These are phyloP conservation scores for Xylaria sp. DNA, from an alignment of 2,329 filamentous ascomycete species.

Conservation along the genomic window DNA sequence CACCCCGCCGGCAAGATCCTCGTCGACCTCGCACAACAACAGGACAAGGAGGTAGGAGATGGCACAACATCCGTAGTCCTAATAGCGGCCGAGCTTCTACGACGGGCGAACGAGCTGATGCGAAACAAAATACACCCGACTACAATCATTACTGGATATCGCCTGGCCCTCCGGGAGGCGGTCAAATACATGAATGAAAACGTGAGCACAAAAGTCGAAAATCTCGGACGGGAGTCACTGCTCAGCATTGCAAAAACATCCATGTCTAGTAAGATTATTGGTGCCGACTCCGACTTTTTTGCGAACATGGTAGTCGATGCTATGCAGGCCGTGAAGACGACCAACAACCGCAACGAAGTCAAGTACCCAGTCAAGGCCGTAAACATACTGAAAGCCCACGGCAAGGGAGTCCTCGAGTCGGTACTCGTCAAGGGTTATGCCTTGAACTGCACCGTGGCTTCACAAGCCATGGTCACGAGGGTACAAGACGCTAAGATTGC, in stretches of 20 bases:
- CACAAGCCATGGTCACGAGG: constrained; percentile 95
- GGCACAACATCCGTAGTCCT: constrained; percentile 97
- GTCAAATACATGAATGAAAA: constrained; percentile 99
- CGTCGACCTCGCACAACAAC: constrained; percentile 95
- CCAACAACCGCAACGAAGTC: constrained; percentile 85
- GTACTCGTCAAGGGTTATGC: constrained; percentile 94
- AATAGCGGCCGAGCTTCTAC: constrained; percentile 92
- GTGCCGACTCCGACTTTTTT: constrained; percentile 94
- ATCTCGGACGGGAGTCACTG: constrained; percentile 86
- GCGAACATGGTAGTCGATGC: constrained; percentile 96
- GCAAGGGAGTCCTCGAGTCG: constrained; percentile 88
- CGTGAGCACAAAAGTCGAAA: constrained; percentile 93
- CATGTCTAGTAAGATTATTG: constrained; percentile 99
- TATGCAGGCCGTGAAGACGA: constrained; percentile 92
- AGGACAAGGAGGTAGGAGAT: constrained; percentile 98
- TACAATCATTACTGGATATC: constrained; percentile 98
- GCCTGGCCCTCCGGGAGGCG: constrained; percentile 91
- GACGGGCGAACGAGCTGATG: constrained; percentile 96
- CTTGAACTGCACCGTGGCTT: constrained; percentile 97
- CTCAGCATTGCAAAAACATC: constrained; percentile 97
- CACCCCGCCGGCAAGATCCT: constrained; percentile 98
- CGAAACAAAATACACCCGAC: constrained; percentile 99
- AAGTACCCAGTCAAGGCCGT: constrained; percentile 99
- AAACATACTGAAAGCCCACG: constrained; percentile 97
- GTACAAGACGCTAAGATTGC: constrained; percentile 96